These are phyloP conservation scores for Fusarium sp. DNA, from an alignment of 2,329 filamentous ascomycete species.

Conservation along the genomic window DNA sequence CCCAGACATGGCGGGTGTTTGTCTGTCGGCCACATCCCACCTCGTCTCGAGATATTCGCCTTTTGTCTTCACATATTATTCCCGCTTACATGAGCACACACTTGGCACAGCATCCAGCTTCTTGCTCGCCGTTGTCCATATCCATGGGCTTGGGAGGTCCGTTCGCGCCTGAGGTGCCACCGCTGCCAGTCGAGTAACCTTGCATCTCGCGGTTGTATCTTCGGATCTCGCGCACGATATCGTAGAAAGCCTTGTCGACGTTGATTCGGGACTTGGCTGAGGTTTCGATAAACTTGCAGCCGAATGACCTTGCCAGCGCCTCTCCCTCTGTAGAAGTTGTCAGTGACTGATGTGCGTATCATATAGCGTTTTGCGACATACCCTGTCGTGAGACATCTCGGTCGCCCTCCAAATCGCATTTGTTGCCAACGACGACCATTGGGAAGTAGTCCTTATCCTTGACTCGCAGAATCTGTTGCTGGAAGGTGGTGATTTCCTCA, in stretches of 20 bases:
- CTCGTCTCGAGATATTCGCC: conserved; percentile 29
- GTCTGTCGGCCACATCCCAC: conserved; percentile 23
- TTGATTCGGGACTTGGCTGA: conserved; percentile 98
- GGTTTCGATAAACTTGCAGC: conserved; percentile 99
- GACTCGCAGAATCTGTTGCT: conserved; percentile 97
- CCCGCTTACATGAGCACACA: conserved; percentile 86
- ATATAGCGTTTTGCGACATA: conserved; percentile 60
- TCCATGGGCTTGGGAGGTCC: conserved; percentile 82
- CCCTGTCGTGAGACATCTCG: conserved; percentile 93
- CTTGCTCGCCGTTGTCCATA: conserved; percentile 77
- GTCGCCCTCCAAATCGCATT: conserved; percentile 97
- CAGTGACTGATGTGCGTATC: conserved; percentile 20
- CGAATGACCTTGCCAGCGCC: conserved; percentile 86
- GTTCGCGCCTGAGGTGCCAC: conserved; percentile 72
- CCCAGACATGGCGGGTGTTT: conserved; percentile 24
- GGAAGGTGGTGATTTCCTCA: conserved; percentile 98
- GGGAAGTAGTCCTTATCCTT: conserved; percentile 99
- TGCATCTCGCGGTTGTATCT: conserved; percentile 99
- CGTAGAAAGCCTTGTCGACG: conserved; percentile 98
- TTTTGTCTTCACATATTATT: conserved; percentile 25
- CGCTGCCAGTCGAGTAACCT: conserved; percentile 81
- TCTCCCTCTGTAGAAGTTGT: conserved; percentile 80
- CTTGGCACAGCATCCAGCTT: conserved; percentile 85
- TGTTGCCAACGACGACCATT: conserved; percentile 99
- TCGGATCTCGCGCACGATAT: conserved; percentile 97